Evolutionary conservation across 2,329 filamentous ascomycete species (phyloP).

Genomic region (Curvularia eragrostidis): DNA sequence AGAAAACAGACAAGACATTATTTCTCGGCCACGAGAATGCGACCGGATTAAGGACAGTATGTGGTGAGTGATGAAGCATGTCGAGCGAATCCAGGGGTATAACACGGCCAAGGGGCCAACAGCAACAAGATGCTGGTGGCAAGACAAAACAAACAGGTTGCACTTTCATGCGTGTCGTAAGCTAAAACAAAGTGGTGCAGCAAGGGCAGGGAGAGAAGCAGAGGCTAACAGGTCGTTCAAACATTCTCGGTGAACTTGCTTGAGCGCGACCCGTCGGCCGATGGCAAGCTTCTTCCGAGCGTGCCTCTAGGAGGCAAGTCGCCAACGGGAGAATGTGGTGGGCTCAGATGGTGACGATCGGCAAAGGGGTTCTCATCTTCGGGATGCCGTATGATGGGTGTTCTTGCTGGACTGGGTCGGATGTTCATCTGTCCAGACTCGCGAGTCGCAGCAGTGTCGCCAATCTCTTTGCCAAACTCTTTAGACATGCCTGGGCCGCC

Average conservation of each 20-base stretch:
- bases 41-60: constrained; percentile 31
- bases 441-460: constrained; percentile 28
- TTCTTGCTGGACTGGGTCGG: constrained; percentile 67
- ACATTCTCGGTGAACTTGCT: constrained; percentile 59
- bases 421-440: constrained; percentile 36
- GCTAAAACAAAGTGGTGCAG: constrained; percentile 13
- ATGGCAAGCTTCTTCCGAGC: constrained; percentile 54
- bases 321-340: constrained; percentile 49
- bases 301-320: constrained; percentile 38
- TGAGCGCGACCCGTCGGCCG: constrained; percentile 55
- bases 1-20: constrained; percentile 32
- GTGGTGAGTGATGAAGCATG: constrained; percentile 19
- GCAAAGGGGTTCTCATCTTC: constrained; percentile 39
- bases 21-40: constrained; percentile 17
- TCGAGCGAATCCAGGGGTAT: constrained; percentile 29
- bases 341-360: constrained; percentile 42
- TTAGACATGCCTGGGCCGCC: constrained; percentile 38
- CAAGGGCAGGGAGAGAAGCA: constrained; percentile 30
- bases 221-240: constrained; percentile 28
- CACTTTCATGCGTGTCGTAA: constrained; percentile 39
- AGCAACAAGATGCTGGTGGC: constrained; percentile 15
- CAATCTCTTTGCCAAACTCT: constrained; percentile 40
- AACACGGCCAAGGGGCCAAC: constrained; percentile 26
- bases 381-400: constrained; percentile 63
- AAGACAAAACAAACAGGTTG: constrained; percentile 17